Evolutionary conservation across 2,329 filamentous ascomycete species (phyloP), one percentile per base, ranked within the genome.

Genomic region (Biscogniauxia marginata): DNA sequence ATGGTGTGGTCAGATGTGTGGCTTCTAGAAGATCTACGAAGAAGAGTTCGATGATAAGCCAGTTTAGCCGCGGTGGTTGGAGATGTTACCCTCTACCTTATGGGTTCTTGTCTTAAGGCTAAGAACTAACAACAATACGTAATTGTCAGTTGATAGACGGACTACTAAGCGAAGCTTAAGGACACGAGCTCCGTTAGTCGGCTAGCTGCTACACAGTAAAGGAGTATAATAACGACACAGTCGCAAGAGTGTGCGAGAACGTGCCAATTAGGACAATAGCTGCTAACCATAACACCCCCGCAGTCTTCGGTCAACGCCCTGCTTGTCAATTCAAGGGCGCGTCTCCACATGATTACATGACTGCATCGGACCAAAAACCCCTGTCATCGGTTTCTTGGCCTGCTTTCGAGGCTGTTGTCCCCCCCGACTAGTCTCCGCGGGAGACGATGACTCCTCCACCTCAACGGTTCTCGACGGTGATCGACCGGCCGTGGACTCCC

Each of bases 321-420:
- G 60, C 66, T 63, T 65, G 72, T 75, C 71, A 73, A 71, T 53
- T 61, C 63, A 74, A 75, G 73, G 73, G 73, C 73, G 73, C 65
- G 65, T 64, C 69, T 68, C 73, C 69, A 73, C 72, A 71, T 63
- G 58, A 47, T 53, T 61, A 39, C 30, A 39, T 39, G 30, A 39
- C 54, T 58, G 49, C 62, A 59, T 62, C 54, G 61, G 24, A 54
- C 39, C 48, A 49, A 45, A 56, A 54, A 43, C 53, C 54, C 52
- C 45, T 50, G 56, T 58, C 54, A 58, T 52, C 55, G 59, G 43
- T 61, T 54, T 44, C 49, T 56, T 54, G 61, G 49, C 49, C 49
- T 47, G 47, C 23, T 44, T 46, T 46, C 44, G 44, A 20, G 18
- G 18, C 44, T 22, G 18, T 46, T 46, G 9, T 18, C 44, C 44